phyloP scores from a whole-genome alignment of 176 grass and related monocot species.

The Oryza nivara region DNA sequence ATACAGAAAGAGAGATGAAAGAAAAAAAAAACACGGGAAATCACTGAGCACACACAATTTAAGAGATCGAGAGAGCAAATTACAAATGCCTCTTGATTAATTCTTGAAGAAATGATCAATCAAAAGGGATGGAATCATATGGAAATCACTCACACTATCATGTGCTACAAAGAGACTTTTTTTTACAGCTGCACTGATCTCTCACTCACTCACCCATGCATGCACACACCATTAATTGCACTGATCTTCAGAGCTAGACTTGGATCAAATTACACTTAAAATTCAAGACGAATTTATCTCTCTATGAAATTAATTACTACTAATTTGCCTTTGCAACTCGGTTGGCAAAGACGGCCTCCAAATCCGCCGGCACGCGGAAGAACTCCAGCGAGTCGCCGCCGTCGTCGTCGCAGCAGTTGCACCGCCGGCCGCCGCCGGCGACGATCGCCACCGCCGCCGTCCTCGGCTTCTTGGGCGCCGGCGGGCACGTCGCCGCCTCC shows the following conservation, averaged over 20 bases:
- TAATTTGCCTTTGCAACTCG: conserved; percentile 44
- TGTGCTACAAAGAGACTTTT: conserved; percentile 7
- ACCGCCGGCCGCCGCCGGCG: conserved; percentile 18
- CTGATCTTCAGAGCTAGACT: conserved; percentile 6
- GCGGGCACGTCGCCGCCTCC: conserved; percentile 45
- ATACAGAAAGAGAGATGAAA: not conserved
- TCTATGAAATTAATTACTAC: not conserved
- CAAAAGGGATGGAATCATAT: not conserved
- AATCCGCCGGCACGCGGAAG: conserved; percentile 55
- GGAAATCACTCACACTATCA: conserved; percentile 19
- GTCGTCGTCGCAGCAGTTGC: conserved; percentile 43
- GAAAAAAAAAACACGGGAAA: not conserved
- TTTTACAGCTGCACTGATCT: conserved; percentile 44
- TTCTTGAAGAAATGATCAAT: not conserved
- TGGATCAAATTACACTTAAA: conserved; percentile 23
- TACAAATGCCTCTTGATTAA: conserved; percentile 6
- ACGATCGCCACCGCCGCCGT: conserved; percentile 29
- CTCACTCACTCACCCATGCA: not conserved
- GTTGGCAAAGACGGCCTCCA: conserved; percentile 49
- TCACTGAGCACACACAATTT: not conserved
- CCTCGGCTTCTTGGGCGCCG: conserved; percentile 60
- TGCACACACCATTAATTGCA: not conserved
- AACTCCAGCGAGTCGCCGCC: conserved; percentile 47
- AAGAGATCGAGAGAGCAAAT: not conserved
- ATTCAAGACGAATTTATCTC: not conserved